Evolutionary conservation across 257 asterid genomes (phyloP), one percentile per base, ranked within the genome.

Genomic region (Pogostemon cablin): DNA sequence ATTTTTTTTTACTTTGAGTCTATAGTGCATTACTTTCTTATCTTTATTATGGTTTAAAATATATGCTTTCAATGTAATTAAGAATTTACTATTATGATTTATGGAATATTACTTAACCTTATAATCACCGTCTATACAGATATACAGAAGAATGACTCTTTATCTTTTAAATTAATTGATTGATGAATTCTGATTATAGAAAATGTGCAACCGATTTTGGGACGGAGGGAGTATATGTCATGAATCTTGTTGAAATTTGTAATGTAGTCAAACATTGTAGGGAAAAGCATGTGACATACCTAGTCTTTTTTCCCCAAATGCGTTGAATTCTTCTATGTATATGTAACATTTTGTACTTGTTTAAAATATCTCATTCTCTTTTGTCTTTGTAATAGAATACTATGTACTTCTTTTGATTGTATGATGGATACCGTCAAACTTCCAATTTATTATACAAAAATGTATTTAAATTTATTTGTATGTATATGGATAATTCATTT

Each of bases 211-310:
- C n/a, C n/a, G n/a, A n/a, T n/a, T n/a, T n/a, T n/a, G n/a, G n/a
- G n/a, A n/a, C n/a, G n/a, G n/a, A n/a, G n/a, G n/a, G n/a, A n/a
- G n/a, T n/a, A n/a, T n/a, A 25, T 25, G 32, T 25, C 32, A 25
- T 25, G 32, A 25, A 25, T 25, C 32, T 25, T 1, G 32, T 25
- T 25, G 54, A 49, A 44, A 46, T 35, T 46, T 25, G 32, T 25
- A 25, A 25, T 25, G 32, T 25, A 25, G 34, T 47, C 65, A 56
- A 44, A 64, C 62, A 54, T 62, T 35, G 12, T 9, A 67, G 55
- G 35, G 42, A 44, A 70, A 7, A 47, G 73, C 72, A 76, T 70
- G 80, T 76, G 80, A 57, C 38, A 65, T 55, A 56, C 65, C 60
- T 67, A 65, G 77, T 42, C 39, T 12, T 35, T 50, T 49, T 40